These are phyloP conservation scores for Fusarium sp. DNA, from an alignment of 2,329 filamentous ascomycete genomes.

Conservation along the genomic window DNA sequence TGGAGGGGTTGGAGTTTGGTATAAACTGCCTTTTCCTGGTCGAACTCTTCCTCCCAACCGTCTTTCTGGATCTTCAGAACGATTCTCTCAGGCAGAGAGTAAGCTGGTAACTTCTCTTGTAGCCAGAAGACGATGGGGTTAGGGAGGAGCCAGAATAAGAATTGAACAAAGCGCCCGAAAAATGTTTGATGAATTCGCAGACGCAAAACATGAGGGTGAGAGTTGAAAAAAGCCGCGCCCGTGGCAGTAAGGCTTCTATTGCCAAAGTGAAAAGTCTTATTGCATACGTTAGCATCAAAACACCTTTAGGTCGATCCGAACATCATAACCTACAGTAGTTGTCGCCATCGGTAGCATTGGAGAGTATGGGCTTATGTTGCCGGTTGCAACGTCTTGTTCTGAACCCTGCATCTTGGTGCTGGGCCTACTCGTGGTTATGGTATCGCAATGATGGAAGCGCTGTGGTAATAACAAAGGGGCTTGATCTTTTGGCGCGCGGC, in stretches of 20 bases:
- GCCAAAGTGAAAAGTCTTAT: background rate
- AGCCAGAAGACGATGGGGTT: background rate
- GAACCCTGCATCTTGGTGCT: too few species aligned
- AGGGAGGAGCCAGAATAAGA: background rate
- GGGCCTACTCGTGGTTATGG: too few species aligned
- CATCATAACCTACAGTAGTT: background rate
- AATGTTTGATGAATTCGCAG: background rate
- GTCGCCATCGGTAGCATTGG: too few species aligned
- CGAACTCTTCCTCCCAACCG: slow-evolving; percentile 46
- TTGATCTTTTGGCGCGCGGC: too few species aligned
- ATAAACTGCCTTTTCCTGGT: slow-evolving; percentile 40
- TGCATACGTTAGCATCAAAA: background rate
- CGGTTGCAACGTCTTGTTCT: too few species aligned
- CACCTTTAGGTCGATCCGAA: background rate
- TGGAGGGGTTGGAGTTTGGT: slow-evolving; percentile 36
- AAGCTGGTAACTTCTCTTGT: slow-evolving; percentile 14
- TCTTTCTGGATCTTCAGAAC: slow-evolving; percentile 42
- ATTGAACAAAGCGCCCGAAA: background rate
- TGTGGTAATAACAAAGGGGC: too few species aligned
- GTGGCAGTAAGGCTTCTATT: background rate
- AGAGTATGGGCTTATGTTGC: too few species aligned
- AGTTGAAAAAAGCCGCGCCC: background rate
- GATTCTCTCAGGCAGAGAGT: slow-evolving; percentile 31
- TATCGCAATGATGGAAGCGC: too few species aligned
- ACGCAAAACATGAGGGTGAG: background rate